phyloP scores from a whole-genome alignment of 2,329 filamentous ascomycete species.

The Neofusicoccum kwambonambiense region DNA sequence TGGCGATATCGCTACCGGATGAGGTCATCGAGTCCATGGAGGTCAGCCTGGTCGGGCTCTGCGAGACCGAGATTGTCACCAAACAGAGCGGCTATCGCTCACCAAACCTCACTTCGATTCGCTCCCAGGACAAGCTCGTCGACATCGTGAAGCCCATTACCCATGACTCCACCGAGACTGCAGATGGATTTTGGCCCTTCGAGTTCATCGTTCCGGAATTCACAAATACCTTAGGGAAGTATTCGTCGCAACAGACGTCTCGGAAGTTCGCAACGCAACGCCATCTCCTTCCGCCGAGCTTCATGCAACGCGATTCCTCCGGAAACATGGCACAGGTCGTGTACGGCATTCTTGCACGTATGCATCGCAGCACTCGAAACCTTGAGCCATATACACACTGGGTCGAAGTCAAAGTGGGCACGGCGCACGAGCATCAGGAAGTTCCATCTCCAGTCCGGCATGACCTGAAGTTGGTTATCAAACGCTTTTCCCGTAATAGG shows the following conservation, averaged over 20 bases:
- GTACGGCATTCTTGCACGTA: conserved; percentile 23
- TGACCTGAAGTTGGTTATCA: conserved; percentile 22
- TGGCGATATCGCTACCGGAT: not conserved
- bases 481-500: not conserved
- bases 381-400: not conserved
- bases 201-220: conserved; percentile 34
- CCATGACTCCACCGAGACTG: conserved; percentile 19
- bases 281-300: conserved; percentile 20
- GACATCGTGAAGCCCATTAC: not conserved
- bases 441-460: conserved; percentile 24
- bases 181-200: conserved; percentile 34
- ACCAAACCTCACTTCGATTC: not conserved
- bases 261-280: conserved; percentile 27
- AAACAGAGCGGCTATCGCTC: conserved; percentile 25
- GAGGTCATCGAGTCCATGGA: conserved; percentile 23
- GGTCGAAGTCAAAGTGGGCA: conserved; percentile 27
- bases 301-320: conserved; percentile 25
- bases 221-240: conserved; percentile 27
- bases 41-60: conserved; percentile 32
- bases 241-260: conserved; percentile 23
- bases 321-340: conserved; percentile 31
- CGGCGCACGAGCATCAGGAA: conserved; percentile 24
- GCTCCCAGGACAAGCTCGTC: not conserved
- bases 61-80: conserved; percentile 34
- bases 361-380: conserved; percentile 17